Evolutionary conservation across 176 grass and related monocot genomes (phyloP).

Genomic region (Poa annua): DNA sequence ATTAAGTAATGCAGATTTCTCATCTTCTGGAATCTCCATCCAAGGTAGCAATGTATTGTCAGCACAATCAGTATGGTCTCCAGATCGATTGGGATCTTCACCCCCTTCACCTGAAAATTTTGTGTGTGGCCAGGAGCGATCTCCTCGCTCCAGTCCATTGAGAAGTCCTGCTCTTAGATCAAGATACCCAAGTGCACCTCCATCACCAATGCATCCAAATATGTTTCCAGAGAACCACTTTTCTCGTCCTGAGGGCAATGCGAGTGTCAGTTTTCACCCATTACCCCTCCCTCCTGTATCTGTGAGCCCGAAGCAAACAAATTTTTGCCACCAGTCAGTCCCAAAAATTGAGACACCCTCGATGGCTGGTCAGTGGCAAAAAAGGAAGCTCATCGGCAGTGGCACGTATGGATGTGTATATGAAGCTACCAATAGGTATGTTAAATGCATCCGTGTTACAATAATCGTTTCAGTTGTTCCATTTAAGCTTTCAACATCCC

Average conservation of each 20-base stretch:
- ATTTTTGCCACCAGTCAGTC: constrained; percentile 44
- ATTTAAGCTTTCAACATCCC: constrained; percentile 27
- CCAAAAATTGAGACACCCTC: constrained; percentile 58
- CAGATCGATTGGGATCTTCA: constrained; percentile 49
- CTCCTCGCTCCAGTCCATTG: constrained; percentile 61
- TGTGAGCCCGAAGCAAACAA: constrained; percentile 54
- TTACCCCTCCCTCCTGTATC: constrained; percentile 80
- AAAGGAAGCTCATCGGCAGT: constrained; percentile 88
- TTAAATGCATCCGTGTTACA: constrained; percentile 12
- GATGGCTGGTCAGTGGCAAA: constrained; percentile 87
- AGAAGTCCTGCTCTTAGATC: constrained; percentile 54
- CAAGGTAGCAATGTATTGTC: constrained; percentile 54
- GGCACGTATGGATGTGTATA: constrained; percentile 96
- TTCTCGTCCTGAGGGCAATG: constrained; percentile 46
- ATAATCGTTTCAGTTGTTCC: neutral
- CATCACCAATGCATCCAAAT: constrained; percentile 68
- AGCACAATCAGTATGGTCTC: constrained; percentile 54
- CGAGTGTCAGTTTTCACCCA: constrained; percentile 58
- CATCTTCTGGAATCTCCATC: constrained; percentile 45
- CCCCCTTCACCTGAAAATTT: constrained; percentile 63
- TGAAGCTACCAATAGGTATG: constrained; percentile 90
- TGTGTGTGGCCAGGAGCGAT: constrained; percentile 50
- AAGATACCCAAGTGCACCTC: constrained; percentile 65
- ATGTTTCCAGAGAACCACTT: constrained; percentile 53
- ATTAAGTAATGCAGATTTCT: constrained; percentile 57